These are phyloP conservation scores for Baudoinia panamericana DNA, from an alignment of 495 filamentous ascomycete species.

Conservation along the genomic window DNA sequence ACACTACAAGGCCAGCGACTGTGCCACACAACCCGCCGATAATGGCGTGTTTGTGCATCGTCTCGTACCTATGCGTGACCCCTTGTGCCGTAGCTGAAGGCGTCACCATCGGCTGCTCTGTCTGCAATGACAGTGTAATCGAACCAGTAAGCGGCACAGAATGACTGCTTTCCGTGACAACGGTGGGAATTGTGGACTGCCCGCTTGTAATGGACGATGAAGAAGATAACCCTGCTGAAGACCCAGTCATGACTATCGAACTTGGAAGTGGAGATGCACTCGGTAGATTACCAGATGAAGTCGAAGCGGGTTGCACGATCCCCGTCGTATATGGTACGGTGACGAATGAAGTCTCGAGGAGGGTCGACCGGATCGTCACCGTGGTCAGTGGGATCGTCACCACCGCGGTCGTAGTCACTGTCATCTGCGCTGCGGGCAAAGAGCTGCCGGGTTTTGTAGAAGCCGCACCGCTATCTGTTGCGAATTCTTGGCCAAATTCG, in stretches of 20 bases:
- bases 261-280: neutral
- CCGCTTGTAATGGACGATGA: neutral
- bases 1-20: slow-evolving; percentile 13
- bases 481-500: neutral
- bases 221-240: neutral
- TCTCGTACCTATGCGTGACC: no score
- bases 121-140: neutral
- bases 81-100: slow-evolving; percentile 2
- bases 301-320: neutral
- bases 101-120: neutral
- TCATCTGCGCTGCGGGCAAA: neutral
- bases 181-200: neutral
- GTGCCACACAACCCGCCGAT: slow-evolving; percentile 15
- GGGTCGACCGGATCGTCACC: slow-evolving; percentile 3
- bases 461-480: neutral
- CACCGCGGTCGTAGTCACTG: neutral
- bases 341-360: slow-evolving; percentile 4
- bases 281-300: neutral
- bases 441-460: neutral
- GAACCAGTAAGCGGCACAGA: neutral
- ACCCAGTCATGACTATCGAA: no score
- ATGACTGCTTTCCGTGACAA: neutral
- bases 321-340: neutral
- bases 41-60: slow-evolving; percentile 13
- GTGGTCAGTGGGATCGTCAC: slow-evolving; percentile 4